These are phyloP conservation scores for Takashimella koratensis DNA, from an alignment of 1,284 basidiomycete genomes.

Conservation along the genomic window DNA sequence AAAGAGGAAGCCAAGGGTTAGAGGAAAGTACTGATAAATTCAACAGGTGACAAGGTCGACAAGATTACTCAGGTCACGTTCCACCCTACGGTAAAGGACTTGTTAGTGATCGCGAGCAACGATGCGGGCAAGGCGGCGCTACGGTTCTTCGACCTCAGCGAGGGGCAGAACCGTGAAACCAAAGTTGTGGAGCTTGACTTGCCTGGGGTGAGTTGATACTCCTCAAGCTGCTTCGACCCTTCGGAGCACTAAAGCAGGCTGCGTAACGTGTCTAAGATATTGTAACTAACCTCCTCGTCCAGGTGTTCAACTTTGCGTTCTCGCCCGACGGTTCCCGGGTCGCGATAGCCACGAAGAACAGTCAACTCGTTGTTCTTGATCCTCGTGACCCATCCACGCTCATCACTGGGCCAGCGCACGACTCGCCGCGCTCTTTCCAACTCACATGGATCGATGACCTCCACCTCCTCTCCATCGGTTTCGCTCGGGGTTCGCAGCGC, in stretches of 20 bases:
- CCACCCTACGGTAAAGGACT: constrained; percentile 48
- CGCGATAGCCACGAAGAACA: constrained; percentile 51
- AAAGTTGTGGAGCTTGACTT: constrained; percentile 16
- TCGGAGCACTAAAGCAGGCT: too few species aligned
- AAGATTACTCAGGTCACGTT: constrained; percentile 46
- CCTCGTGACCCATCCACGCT: constrained; percentile 30
- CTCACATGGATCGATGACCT: constrained; percentile 47
- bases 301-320: constrained; percentile 47
- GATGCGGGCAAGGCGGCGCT: constrained; percentile 42
- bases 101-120: constrained; percentile 47
- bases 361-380: constrained; percentile 47
- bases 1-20: neutral
- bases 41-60: constrained; percentile 41
- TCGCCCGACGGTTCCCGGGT: constrained; percentile 42
- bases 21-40: constrained; percentile 1
- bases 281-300: too few species aligned
- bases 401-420: constrained; percentile 39
- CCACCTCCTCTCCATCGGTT: constrained; percentile 50
- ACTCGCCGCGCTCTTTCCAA: constrained; percentile 48
- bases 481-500: constrained; percentile 48
- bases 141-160: constrained; percentile 42
- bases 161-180: constrained; percentile 17
- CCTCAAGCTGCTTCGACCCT: neutral
- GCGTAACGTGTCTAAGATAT: too few species aligned
- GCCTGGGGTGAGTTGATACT: constrained; percentile 24